Base-by-base conservation (phyloP, 768 basidiomycete species). In the Sarcodon sp. region DNA sequence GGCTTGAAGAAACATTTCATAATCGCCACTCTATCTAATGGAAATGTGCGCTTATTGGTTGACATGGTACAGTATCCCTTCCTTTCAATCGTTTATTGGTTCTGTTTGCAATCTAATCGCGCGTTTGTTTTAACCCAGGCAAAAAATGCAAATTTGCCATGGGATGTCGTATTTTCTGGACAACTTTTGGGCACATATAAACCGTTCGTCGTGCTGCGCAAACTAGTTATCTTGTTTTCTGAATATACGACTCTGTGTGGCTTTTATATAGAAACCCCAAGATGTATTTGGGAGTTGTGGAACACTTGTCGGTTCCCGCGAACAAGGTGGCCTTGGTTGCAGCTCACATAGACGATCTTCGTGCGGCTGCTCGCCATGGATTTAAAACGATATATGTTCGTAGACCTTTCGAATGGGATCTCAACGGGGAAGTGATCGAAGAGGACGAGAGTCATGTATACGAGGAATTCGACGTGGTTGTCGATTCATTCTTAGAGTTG, bases 131-230 rank as follows among this genome's bases (percentile, higher is more conserved):
- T 4, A 27, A 27, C 4, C 2, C 21, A 27, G 21, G 21, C 21
- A 2, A 27, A 27, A 27, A 27, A 27, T 27, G 21, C 21, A 27
- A n/a, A n/a, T n/a, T n/a, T n/a, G n/a, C 80, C 80, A 0, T 83
- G 78, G 80, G 80, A 83, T 49, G 65, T 68, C n/a, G 61, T 84
- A 15, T 70, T 85, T 48, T 80, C 80, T 0, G 64, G 72, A 1
- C 78, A 80, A 47, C 61, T 83, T 13, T 77, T 83, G 44, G 65
- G 67, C 7, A 71, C 72, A 0, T 83, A 73, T 66, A 84, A 85
- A 56, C 79, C 82, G 81, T 83, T 39, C 35, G 76, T 34, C 15
- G 7, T 46, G 32, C 35, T 35, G 45, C 33, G 27, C 13, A 36
- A 44, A 15, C 15, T 44, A 6, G 32, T 8, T 21, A 7, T 33